These are phyloP conservation scores for Picochlorum sp. DNA, from an alignment of 139 green algal genomes.

Conservation along the genomic window DNA sequence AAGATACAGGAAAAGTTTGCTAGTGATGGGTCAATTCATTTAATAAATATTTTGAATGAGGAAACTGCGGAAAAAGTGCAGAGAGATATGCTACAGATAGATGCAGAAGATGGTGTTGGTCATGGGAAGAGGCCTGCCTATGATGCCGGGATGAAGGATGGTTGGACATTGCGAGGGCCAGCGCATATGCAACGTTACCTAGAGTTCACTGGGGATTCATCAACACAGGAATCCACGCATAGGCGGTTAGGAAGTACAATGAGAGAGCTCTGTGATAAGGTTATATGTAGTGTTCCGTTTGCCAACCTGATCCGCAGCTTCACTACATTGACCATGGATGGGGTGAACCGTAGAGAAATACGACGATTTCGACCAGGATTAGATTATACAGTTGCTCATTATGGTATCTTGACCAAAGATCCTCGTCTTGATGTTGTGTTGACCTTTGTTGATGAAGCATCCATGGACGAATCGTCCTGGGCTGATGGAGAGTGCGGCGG, in stretches of 20 bases:
- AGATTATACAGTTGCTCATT: slow-evolving; percentile 81
- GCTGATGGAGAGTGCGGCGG: slow-evolving; percentile 63
- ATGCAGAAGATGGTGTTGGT: slow-evolving; percentile 42
- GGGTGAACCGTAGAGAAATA: slow-evolving; percentile 40
- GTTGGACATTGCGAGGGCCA: slow-evolving; percentile 55
- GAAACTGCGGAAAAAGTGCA: slow-evolving; percentile 14
- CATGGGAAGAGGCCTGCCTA: slow-evolving; percentile 24
- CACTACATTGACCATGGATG: slow-evolving; percentile 38
- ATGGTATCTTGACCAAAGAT: slow-evolving; percentile 55
- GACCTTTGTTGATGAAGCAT: slow-evolving; percentile 59
- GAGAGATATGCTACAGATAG: slow-evolving; percentile 23
- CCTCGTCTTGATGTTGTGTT: slow-evolving; percentile 64
- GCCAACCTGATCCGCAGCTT: slow-evolving; percentile 40
- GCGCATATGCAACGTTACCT: slow-evolving; percentile 82
- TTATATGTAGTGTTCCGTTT: slow-evolving; percentile 57
- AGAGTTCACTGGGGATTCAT: slow-evolving; percentile 23
- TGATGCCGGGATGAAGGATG: slow-evolving; percentile 29
- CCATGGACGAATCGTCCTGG: slow-evolving; percentile 11
- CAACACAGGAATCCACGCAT: not conserved
- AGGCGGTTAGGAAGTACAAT: slow-evolving; percentile 25
- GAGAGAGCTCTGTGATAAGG: slow-evolving; percentile 17
- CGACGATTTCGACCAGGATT: slow-evolving; percentile 70
- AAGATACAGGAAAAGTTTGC: slow-evolving; percentile 53
- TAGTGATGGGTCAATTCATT: slow-evolving; percentile 64
- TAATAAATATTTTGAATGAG: slow-evolving; percentile 52